Conservation (phyloP, 169 alveolate species). For the Hepatocystis sp. region DNA sequence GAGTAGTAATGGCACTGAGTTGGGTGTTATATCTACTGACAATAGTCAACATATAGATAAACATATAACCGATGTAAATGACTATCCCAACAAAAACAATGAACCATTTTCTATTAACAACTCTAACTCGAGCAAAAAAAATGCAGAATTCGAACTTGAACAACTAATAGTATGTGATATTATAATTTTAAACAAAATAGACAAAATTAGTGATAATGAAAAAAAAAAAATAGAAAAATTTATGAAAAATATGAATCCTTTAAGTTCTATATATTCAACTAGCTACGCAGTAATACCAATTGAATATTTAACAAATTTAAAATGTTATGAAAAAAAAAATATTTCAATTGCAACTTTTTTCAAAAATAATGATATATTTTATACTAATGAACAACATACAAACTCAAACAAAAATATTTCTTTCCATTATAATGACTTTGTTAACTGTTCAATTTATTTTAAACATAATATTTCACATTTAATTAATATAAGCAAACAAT, state of each 20-base stretch:
- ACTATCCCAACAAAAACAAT: too few species aligned
- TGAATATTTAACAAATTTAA: slow-evolving; percentile 49
- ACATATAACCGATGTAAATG: background rate
- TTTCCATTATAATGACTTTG: slow-evolving; percentile 54
- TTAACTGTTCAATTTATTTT: slow-evolving; percentile 16
- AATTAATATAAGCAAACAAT: slow-evolving; percentile 24
- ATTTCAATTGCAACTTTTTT: too few species aligned
- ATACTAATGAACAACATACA: too few species aligned
- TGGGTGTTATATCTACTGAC: too few species aligned
- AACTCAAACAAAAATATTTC: too few species aligned
- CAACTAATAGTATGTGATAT: slow-evolving; percentile 65
- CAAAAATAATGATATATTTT: too few species aligned
- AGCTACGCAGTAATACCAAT: slow-evolving; percentile 38
- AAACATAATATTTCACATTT: slow-evolving; percentile 19
- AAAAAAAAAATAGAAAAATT: slow-evolving; percentile 35
- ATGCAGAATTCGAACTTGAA: slow-evolving; percentile 27
- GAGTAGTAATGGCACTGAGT: background rate
- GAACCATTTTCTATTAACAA: background rate
- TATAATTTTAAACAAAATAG: slow-evolving; percentile 59
- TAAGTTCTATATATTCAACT: slow-evolving; percentile 31
- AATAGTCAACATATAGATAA: background rate
- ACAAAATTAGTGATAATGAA: slow-evolving; percentile 34
- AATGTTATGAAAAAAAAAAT: slow-evolving; percentile 73
- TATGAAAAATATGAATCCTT: slow-evolving; percentile 43
- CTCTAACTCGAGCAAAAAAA: background rate